Evolutionary conservation across 2,329 filamentous ascomycete genomes (phyloP), one percentile per base, ranked within the genome.

Genomic region (Fusarium decemcellulare): DNA sequence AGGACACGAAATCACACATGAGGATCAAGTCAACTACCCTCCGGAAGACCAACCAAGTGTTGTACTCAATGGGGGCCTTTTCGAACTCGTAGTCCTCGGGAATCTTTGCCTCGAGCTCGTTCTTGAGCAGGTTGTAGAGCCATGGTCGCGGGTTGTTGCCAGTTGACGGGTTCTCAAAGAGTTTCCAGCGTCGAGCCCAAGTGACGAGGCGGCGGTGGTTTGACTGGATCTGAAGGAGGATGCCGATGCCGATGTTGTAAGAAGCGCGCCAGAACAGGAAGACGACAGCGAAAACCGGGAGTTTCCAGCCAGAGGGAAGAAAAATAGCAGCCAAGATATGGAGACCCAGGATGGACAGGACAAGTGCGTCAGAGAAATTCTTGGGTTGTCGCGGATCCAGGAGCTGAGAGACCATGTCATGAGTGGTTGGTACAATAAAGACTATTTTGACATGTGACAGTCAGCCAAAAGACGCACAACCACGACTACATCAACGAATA

Each of bases 321-420:
- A 87, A 76, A 81, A 91, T 96, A 39, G 96, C 89, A 16, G 91
- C 84, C 54, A 92, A 79, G 72, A 97, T 91, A 76, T 97, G 93
- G 55, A 88, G 81, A 59, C 86, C 92, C 51, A 99, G 86, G 63
- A 98, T 92, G 48, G 86, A 86, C 61, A 99, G 86, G 69, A 99
- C 94, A 63, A 92, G 77, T 61, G 90, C 82, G 81, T 99, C 96
- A 65, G 94, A 96, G 40, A 97, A 79, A 79, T 98, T 98, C 86
- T 99, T 99, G 56, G 96, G 94, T 78, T 98, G 92, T 72, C 92
- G 93, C 54, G 96, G 96, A 75, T 97, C 96, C 74, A 99, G 90
- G 59, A 99, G 88, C 83, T 98, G 96, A 54, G 95, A 97, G 74
- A 99, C 95, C 96, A 99, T 98, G 83, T 99, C 96, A 85, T 98